phyloP scores from a whole-genome alignment of 2,329 filamentous ascomycete genomes.

The Sphaerulina musiva region DNA sequence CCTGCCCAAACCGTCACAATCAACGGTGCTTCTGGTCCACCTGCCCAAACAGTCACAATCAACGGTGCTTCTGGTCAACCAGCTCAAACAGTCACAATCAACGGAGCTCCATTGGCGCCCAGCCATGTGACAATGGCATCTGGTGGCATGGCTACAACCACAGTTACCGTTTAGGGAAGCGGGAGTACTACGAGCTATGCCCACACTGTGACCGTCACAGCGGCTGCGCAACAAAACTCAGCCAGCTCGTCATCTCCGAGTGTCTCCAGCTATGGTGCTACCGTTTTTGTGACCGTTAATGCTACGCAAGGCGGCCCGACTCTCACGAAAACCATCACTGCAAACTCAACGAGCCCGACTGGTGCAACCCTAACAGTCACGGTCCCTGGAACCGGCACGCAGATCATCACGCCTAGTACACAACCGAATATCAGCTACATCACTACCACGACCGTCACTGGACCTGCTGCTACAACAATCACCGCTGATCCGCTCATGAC shows the following conservation, averaged over 20 bases:
- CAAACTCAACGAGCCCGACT: slow-evolving; percentile 1
- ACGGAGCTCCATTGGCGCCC: neutral
- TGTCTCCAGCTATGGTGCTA: slow-evolving; percentile 9
- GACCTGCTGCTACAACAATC: neutral
- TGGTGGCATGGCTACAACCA: slow-evolving; percentile 1
- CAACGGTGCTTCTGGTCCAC: neutral
- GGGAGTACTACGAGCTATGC: slow-evolving; percentile 9
- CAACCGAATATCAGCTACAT: slow-evolving; percentile 10
- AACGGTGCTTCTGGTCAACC: neutral
- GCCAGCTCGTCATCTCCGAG: neutral
- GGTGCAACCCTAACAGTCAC: slow-evolving; percentile 14
- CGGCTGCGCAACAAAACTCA: neutral
- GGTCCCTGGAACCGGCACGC: slow-evolving; percentile 9
- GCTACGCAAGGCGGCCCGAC: slow-evolving; percentile 6
- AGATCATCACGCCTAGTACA: neutral
- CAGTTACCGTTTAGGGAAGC: slow-evolving; percentile 5
- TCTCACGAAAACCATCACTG: slow-evolving; percentile 8
- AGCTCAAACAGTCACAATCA: neutral
- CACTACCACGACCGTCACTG: slow-evolving; percentile 12
- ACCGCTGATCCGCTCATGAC: neutral
- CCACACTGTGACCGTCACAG: slow-evolving; percentile 9
- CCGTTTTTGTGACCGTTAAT: slow-evolving; percentile 11
- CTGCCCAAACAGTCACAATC: slow-evolving; percentile 6
- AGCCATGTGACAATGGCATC: neutral
- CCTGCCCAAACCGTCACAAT: neutral